phyloP scores from a whole-genome alignment of 2,329 filamentous ascomycete genomes.

The Paraconiothyrium sp. region DNA sequence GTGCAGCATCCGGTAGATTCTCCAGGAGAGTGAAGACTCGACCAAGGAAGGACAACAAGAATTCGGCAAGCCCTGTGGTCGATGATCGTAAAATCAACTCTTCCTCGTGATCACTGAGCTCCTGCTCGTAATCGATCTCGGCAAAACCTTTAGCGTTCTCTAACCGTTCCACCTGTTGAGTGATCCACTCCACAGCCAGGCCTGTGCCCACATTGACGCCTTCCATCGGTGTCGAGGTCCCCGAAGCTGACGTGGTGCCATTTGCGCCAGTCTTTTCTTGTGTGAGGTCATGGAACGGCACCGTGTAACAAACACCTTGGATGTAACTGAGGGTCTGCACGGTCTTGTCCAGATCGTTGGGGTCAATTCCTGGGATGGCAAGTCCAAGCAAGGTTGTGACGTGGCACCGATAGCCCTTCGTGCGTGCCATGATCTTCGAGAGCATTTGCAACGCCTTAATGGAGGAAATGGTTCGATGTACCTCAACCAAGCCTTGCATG shows the following conservation, averaged over 20 bases:
- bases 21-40: constrained; percentile 95
- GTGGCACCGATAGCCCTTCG: constrained; percentile 96
- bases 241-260: constrained; percentile 27
- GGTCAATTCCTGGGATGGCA: constrained; percentile 93
- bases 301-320: constrained; percentile 94
- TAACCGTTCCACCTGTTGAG: constrained; percentile 91
- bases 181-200: constrained; percentile 91
- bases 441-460: constrained; percentile 91
- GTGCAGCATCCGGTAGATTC: constrained; percentile 89
- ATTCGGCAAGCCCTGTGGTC: constrained; percentile 92
- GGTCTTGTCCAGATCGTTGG: constrained; percentile 97
- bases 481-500: constrained; percentile 94
- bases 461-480: constrained; percentile 94
- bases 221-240: constrained; percentile 46
- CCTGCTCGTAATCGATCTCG: constrained; percentile 82
- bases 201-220: constrained; percentile 53
- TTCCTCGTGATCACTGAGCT: constrained; percentile 87
- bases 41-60: constrained; percentile 87
- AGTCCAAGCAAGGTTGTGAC: constrained; percentile 93
- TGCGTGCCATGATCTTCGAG: constrained; percentile 87
- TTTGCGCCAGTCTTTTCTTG: constrained; percentile 56
- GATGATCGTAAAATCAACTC: constrained; percentile 89
- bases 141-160: constrained; percentile 87
- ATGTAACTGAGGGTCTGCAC: constrained; percentile 94
- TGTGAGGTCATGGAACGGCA: constrained; percentile 86